phyloP scores from a whole-genome alignment of 129 eudicot genomes.

The Lonicera japonica region DNA sequence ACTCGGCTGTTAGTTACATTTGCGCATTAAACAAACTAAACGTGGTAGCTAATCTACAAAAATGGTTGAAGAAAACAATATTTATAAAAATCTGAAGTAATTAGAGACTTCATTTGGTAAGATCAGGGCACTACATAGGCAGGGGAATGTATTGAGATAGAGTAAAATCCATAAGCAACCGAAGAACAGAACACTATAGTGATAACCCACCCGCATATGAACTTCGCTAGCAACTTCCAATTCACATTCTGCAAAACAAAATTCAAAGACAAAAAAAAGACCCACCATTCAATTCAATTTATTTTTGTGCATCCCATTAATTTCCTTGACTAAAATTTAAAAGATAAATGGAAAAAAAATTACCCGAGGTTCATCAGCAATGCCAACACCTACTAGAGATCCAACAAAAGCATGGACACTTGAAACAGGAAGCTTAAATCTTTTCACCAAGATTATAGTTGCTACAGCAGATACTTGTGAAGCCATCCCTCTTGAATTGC shows the following conservation, averaged over 20 bases:
- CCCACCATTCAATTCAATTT: too few relatives aligned
- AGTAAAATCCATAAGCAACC: slow-evolving; percentile 12
- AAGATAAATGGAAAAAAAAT: not conserved
- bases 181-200: slow-evolving; percentile 13
- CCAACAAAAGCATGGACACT: slow-evolving; percentile 13
- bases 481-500: slow-evolving; percentile 16
- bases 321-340: not conserved
- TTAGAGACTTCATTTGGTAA: not conserved
- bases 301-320: not conserved
- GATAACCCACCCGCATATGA: slow-evolving; percentile 7
- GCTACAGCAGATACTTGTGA: slow-evolving; percentile 12
- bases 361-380: slow-evolving; percentile 15
- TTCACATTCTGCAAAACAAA: slow-evolving; percentile 11
- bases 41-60: too few relatives aligned
- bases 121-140: slow-evolving; percentile 10
- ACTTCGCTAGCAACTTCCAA: slow-evolving; percentile 13
- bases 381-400: slow-evolving; percentile 12
- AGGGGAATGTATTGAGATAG: slow-evolving; percentile 14
- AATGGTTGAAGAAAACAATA: too few relatives aligned
- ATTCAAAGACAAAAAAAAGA: not conserved
- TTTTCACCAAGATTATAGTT: slow-evolving; percentile 4
- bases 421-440: slow-evolving; percentile 13
- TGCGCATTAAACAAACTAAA: too few relatives aligned
- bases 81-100: too few relatives aligned
- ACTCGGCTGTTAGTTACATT: too few relatives aligned